These are phyloP conservation scores for Blastobotrys elegans DNA, from an alignment of 1,139 yeast species.

Conservation along the genomic window DNA sequence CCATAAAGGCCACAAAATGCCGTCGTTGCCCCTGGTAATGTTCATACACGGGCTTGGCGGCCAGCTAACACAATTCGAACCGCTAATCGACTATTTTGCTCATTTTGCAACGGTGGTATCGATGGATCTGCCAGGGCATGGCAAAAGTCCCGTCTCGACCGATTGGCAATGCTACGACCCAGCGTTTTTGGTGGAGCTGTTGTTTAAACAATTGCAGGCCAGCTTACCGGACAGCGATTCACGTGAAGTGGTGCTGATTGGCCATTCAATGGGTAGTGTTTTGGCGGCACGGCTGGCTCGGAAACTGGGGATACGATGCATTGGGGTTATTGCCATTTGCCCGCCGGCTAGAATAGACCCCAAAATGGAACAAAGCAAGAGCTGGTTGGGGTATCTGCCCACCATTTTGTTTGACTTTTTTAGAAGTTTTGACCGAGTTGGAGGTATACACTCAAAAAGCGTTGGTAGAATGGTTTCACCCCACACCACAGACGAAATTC, in stretches of 20 bases:
- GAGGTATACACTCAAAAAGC: conserved; percentile 57
- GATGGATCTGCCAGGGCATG: conserved; percentile 74
- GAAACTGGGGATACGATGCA: conserved; percentile 34
- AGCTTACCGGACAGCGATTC: conserved; percentile 16
- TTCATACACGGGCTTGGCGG: conserved; percentile 77
- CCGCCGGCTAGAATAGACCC: conserved; percentile 53
- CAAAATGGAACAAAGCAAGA: conserved; percentile 20
- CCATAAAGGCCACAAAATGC: conserved; percentile 30
- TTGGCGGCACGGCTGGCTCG: conserved; percentile 47
- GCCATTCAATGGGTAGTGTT: conserved; percentile 75
- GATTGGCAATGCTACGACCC: conserved; percentile 42
- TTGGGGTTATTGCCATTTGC: conserved; percentile 38
- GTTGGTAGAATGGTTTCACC: conserved; percentile 48
- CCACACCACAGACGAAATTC: conserved; percentile 37
- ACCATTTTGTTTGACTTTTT: conserved; percentile 46
- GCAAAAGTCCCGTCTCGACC: conserved; percentile 38
- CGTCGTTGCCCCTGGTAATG: conserved; percentile 50
- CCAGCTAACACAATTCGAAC: conserved; percentile 67
- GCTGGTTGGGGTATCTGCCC: conserved; percentile 41
- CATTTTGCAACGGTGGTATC: conserved; percentile 62
- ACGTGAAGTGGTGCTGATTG: conserved; percentile 52
- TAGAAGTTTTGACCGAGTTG: conserved; percentile 55
- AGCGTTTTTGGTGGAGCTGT: conserved; percentile 44
- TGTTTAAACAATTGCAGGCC: conserved; percentile 29
- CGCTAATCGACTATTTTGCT: conserved; percentile 56